Conservation (phyloP, 179 eudicot species). For the Gypsophila paniculata region DNA sequence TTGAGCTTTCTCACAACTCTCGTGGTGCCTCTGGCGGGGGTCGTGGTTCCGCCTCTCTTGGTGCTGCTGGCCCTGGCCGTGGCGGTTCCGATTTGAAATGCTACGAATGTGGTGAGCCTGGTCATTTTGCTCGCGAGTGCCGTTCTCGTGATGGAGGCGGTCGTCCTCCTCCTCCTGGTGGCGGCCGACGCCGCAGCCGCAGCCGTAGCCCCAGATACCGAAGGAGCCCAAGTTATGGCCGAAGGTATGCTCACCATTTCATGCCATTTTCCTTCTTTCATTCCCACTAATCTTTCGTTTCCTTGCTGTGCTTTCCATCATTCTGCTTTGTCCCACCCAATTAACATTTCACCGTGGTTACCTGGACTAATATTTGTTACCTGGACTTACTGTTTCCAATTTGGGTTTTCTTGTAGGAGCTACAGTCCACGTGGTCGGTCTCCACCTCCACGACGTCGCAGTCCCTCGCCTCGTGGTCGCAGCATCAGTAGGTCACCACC, state of each 20-base stretch:
- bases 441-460: constrained; percentile 89
- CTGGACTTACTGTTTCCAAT: neutral
- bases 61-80: constrained; percentile 75
- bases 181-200: constrained; percentile 74
- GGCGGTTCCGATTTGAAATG: constrained; percentile 97
- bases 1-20: constrained; percentile 92
- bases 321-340: neutral
- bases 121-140: constrained; percentile 99
- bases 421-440: constrained; percentile 96
- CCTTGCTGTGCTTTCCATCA: neutral
- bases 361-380: neutral
- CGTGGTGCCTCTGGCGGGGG: constrained; percentile 48
- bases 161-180: constrained; percentile 23
- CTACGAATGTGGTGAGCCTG: constrained; percentile 97
- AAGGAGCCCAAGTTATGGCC: constrained; percentile 96
- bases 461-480: constrained; percentile 82
- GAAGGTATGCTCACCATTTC: constrained; percentile 45
- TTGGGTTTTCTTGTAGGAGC: constrained; percentile 46
- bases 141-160: constrained; percentile 52
- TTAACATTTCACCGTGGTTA: neutral
- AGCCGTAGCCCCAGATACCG: constrained; percentile 91
- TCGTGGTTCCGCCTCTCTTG: constrained; percentile 59
- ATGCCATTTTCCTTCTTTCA: too few species aligned
- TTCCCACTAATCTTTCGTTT: neutral
- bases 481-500: constrained; percentile 78